Percentiles rank a stretch among this genome's conserved stretches.
phyloP scores from a whole-genome alignment of 805 yeast species.

The Candida insectorum region DNA sequence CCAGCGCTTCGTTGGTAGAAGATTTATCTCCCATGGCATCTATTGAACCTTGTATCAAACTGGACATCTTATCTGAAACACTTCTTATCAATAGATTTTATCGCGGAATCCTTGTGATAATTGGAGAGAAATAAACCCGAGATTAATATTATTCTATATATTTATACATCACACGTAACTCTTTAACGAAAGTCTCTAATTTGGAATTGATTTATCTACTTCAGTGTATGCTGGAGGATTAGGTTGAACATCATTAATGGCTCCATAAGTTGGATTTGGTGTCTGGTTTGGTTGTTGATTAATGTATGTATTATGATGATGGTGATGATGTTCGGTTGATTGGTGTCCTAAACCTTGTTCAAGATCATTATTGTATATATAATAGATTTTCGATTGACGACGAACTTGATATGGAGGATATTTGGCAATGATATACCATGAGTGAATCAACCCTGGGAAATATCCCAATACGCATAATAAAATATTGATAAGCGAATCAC shows the following conservation, averaged over 20 bases:
- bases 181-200: no score
- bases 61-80: no score
- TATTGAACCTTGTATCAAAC: conserved; percentile 15
- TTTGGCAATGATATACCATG: conserved; percentile 48
- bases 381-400: conserved; percentile 28
- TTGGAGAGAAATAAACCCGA: no score
- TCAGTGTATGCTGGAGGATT: conserved; percentile 16
- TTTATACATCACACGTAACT: no score
- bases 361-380: conserved; percentile 32
- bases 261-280: conserved; percentile 21
- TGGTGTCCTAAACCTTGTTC: conserved; percentile 20
- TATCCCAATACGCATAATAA: conserved; percentile 46
- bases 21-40: conserved; percentile 24
- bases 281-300: conserved; percentile 14
- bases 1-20: background rate
- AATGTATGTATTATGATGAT: conserved; percentile 15
- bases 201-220: conserved; percentile 2
- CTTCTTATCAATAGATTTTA: background rate
- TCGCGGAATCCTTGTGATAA: background rate
- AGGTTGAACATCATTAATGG: conserved; percentile 12
- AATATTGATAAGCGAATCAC: conserved; percentile 45
- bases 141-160: no score
- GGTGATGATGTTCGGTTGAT: conserved; percentile 20
- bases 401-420: conserved; percentile 36
- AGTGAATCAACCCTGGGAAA: conserved; percentile 49